Evolutionary conservation across 768 basidiomycete species (phyloP).

Genomic region (Chalciporus sphaerocephalus): DNA sequence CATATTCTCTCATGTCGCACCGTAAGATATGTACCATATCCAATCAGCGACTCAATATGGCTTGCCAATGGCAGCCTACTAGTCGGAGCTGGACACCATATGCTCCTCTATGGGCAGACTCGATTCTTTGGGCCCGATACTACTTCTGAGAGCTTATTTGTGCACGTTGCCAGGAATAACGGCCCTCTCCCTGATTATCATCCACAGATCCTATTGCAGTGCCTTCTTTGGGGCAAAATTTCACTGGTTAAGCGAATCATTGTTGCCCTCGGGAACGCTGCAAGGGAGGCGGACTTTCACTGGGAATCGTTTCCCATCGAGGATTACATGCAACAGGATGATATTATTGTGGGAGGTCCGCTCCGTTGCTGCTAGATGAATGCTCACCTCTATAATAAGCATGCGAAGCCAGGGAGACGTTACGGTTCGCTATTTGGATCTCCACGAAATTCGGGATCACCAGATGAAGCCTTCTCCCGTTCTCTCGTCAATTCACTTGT

Average conservation of each 20-base stretch:
- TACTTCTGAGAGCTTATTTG: slow-evolving; percentile 58
- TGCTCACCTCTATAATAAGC: slow-evolving; percentile 7
- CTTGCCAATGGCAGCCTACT: slow-evolving; percentile 77
- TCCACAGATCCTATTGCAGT: slow-evolving; percentile 89
- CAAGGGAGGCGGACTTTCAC: slow-evolving; percentile 12
- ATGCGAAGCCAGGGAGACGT: slow-evolving; percentile 28
- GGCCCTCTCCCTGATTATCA: slow-evolving; percentile 90
- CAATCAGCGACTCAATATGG: slow-evolving; percentile 91
- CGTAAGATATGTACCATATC: slow-evolving; percentile 64
- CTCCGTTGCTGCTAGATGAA: neutral
- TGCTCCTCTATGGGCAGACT: slow-evolving; percentile 70
- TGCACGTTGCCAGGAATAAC: slow-evolving; percentile 76
- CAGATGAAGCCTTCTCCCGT: slow-evolving; percentile 56
- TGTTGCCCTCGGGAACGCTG: slow-evolving; percentile 50
- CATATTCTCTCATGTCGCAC: slow-evolving; percentile 1
- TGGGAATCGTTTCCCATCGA: slow-evolving; percentile 58
- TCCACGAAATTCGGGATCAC: slow-evolving; percentile 44
- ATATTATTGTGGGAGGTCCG: slow-evolving; percentile 18
- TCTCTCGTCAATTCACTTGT: slow-evolving; percentile 57
- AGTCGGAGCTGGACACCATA: slow-evolving; percentile 76
- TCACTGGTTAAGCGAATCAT: slow-evolving; percentile 83
- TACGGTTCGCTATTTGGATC: slow-evolving; percentile 55
- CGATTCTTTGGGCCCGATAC: slow-evolving; percentile 16
- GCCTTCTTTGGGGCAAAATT: slow-evolving; percentile 87
- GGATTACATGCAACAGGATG: slow-evolving; percentile 30